Evolutionary conservation across 2,329 filamentous ascomycete species (phyloP), one percentile per base, ranked within the genome.

Genomic region (Neofusicoccum parvum): DNA sequence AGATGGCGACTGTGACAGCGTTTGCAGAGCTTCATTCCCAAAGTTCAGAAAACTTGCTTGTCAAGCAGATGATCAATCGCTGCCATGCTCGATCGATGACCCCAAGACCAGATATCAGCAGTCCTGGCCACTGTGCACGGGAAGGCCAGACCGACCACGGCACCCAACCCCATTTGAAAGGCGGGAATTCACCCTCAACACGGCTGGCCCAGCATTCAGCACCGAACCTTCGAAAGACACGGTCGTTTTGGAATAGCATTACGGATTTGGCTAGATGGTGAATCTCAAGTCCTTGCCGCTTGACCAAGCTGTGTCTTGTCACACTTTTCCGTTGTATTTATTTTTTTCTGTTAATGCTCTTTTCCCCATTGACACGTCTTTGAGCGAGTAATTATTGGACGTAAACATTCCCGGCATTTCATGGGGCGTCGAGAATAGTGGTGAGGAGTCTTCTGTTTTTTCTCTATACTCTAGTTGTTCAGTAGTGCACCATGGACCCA

Each of bases 221-320:
- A n/a, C 50, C 39, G 3, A 54, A 12, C n/a, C n/a, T 64, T 45
- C 36, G 62, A 12, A 64, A 64, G 39, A 51, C 34, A 12, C 45
- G 62, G 32, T 64, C 62, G 10, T 46, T 64, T 51, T 64, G 62
- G 62, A 45, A 64, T 51, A 64, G 49, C 48, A 36, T 64, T 27
- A 64, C 62, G 2, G 62, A 46, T 17, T 54, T 64, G 49, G 62
- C 62, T 36, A 49, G 62, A 36, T 64, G 62, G 62, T 53, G 27
- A 53, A 32, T 39, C 23, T 45, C 36, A n/a, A 11, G 11, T 45
- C 17, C 37, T 9, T 32, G 37, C 27, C 20, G 20, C 17, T 36
- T 34, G 27, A 45, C 23, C 7, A 39, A 36, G 17, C 15, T 9
- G 7, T 17, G 15, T 53, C 10, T 17, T 34, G 9, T 41, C 14